A percentile compares a stretch with the other conserved stretches of the same genome.
phyloP scores from a whole-genome alignment of 116 monocot genomes.

The Cymodocea nodosa region DNA sequence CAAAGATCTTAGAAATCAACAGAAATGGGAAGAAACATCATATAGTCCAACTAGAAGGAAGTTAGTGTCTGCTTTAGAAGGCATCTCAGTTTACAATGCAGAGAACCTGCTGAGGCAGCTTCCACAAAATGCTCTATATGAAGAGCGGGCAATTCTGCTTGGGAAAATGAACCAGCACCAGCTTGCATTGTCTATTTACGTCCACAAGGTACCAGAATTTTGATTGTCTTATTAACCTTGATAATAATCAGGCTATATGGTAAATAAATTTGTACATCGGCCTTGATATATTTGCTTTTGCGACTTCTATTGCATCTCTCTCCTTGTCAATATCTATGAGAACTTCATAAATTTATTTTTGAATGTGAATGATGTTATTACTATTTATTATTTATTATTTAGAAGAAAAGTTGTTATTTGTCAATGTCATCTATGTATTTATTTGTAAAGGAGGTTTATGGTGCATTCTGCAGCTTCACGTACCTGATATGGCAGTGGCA shows the following conservation, averaged over 20 bases:
- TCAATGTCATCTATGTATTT: not conserved
- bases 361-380: too few species aligned
- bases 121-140: slow-evolving; percentile 82
- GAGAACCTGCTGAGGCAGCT: slow-evolving; percentile 62
- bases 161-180: slow-evolving; percentile 93
- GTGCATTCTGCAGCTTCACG: slow-evolving; percentile 48
- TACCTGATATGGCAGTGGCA: slow-evolving; percentile 61
- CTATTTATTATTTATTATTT: too few species aligned
- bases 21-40: slow-evolving; percentile 80
- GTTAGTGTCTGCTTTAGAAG: slow-evolving; percentile 63
- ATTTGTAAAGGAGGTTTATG: not conserved
- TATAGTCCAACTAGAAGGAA: slow-evolving; percentile 71
- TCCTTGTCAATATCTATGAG: not conserved
- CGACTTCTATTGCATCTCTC: not conserved
- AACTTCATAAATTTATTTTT: not conserved
- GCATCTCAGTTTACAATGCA: slow-evolving; percentile 63
- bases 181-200: slow-evolving; percentile 86
- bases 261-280: not conserved
- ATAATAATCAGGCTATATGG: not conserved
- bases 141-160: slow-evolving; percentile 88
- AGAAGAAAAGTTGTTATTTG: too few species aligned
- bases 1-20: slow-evolving; percentile 59
- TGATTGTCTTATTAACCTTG: not conserved
- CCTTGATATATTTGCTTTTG: not conserved
- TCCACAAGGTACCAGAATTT: slow-evolving; percentile 60